Conservation (phyloP, 1,284 basidiomycete species). For the Malassezia psittaci region DNA sequence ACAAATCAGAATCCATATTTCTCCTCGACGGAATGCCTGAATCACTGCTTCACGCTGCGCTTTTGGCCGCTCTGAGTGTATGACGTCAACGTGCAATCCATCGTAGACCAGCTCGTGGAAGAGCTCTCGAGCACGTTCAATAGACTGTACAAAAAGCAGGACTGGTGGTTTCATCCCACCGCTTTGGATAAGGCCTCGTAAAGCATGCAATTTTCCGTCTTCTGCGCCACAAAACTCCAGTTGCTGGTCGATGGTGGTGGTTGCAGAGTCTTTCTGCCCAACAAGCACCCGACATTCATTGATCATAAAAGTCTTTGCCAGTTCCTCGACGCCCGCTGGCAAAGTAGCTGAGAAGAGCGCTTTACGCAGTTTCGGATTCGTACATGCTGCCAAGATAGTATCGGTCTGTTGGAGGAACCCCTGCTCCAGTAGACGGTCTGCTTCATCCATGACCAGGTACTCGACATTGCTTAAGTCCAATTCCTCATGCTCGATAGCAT, state of each 20-base stretch:
- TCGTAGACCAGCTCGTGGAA: constrained; percentile 75
- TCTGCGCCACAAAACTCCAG: constrained; percentile 87
- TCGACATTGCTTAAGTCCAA: constrained; percentile 32
- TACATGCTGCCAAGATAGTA: constrained; percentile 76
- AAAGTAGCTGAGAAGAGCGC: constrained; percentile 89
- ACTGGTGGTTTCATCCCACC: constrained; percentile 79
- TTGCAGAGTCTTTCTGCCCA: constrained; percentile 62
- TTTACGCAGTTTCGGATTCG: constrained; percentile 64
- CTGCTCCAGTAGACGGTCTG: constrained; percentile 59
- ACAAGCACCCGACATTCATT: constrained; percentile 41
- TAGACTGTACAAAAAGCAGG: constrained; percentile 84
- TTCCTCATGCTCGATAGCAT: constrained; percentile 37
- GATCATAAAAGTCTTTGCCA: constrained; percentile 69
- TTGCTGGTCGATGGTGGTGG: constrained; percentile 69
- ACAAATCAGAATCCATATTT: constrained; percentile 45
- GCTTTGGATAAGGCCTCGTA: constrained; percentile 63
- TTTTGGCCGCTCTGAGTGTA: constrained; percentile 78
- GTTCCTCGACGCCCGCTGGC: constrained; percentile 73
- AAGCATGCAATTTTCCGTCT: constrained; percentile 74
- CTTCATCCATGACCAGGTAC: constrained; percentile 40
- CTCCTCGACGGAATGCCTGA: constrained; percentile 64
- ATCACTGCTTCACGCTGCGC: constrained; percentile 67
- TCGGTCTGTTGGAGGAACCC: constrained; percentile 83
- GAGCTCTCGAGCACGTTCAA: constrained; percentile 78
- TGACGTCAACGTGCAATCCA: constrained; percentile 75